Evolutionary conservation across 2,329 filamentous ascomycete genomes (phyloP).

Genomic region (Sporothrix dimorphospora): DNA sequence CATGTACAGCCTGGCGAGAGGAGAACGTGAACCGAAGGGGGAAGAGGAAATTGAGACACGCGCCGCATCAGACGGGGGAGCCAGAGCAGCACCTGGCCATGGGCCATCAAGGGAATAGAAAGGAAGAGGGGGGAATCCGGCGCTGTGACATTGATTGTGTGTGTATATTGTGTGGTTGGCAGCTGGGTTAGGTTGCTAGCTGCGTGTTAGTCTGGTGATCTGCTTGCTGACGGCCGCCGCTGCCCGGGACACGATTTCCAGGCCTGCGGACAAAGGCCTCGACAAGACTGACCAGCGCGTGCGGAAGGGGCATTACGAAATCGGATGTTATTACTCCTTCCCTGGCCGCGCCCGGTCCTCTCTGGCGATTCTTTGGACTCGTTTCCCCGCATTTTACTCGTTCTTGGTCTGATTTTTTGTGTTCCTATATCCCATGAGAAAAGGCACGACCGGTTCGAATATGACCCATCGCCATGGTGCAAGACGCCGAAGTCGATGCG

Average conservation of each 20-base stretch:
- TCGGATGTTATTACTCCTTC: not conserved
- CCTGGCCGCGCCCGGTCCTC: not conserved
- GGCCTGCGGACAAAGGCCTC: not conserved
- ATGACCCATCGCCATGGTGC: not conserved
- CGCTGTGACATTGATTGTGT: not conserved
- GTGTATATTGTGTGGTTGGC: not conserved
- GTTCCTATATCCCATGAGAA: not conserved
- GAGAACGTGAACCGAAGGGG: slow-evolving; percentile 21
- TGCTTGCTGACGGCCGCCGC: not conserved
- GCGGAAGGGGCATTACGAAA: not conserved
- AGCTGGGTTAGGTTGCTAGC: not conserved
- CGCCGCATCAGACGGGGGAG: not conserved
- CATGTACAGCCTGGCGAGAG: slow-evolving; percentile 15
- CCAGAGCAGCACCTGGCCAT: not conserved
- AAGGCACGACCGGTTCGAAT: not conserved
- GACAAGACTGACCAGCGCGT: too few species aligned
- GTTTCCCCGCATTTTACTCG: not conserved
- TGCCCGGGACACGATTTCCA: slow-evolving; percentile 16
- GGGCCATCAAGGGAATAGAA: not conserved
- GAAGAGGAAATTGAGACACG: not conserved
- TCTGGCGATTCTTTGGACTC: not conserved
- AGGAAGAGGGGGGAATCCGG: not conserved
- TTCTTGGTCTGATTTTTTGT: not conserved
- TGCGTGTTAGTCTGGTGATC: slow-evolving; percentile 6
- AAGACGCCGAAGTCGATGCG: slow-evolving; percentile 4